Evolutionary conservation across 139 green algal species (phyloP).

Genomic region (Edaphochlamys debaryana): DNA sequence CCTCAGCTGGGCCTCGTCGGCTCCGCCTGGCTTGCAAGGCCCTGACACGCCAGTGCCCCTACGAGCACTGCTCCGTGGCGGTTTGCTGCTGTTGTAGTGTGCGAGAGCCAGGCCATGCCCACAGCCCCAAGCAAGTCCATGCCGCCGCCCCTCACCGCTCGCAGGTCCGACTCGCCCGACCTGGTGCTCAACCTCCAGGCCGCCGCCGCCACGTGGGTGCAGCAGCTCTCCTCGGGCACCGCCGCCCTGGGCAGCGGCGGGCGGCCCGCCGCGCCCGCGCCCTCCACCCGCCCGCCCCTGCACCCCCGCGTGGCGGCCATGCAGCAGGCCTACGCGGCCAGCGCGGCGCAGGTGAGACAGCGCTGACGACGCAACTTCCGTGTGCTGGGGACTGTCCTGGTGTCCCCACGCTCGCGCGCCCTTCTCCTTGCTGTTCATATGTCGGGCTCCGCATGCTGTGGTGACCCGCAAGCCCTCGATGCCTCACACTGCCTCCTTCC

Average conservation of each 20-base stretch:
- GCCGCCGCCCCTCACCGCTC: not conserved
- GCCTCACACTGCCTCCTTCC: too few relatives aligned
- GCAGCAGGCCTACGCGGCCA: constrained; percentile 5
- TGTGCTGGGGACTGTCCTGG: too few relatives aligned
- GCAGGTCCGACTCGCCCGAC: constrained; percentile 30
- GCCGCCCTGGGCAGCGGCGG: constrained; percentile 9
- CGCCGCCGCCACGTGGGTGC: constrained; percentile 14
- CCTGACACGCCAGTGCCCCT: too few relatives aligned
- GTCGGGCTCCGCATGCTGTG: not conserved
- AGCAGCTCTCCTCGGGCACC: constrained; percentile 9
- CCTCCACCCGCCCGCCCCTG: constrained; percentile 29
- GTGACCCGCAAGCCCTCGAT: not conserved
- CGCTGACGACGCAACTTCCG: not conserved
- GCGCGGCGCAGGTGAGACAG: constrained; percentile 19
- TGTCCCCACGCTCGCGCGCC: too few relatives aligned
- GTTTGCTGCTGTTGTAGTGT: too few relatives aligned
- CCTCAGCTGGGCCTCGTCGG: too few relatives aligned
- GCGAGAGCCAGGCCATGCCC: too few relatives aligned
- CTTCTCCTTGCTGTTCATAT: not conserved
- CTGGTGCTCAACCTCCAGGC: constrained; percentile 8
- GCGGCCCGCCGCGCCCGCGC: not conserved
- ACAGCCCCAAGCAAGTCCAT: too few relatives aligned
- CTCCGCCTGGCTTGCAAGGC: too few relatives aligned
- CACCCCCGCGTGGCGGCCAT: constrained; percentile 48
- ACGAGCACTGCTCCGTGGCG: too few relatives aligned